Evolutionary conservation across 148 eudicot species (phyloP).

Genomic region (Pharnaceum exiguum): DNA sequence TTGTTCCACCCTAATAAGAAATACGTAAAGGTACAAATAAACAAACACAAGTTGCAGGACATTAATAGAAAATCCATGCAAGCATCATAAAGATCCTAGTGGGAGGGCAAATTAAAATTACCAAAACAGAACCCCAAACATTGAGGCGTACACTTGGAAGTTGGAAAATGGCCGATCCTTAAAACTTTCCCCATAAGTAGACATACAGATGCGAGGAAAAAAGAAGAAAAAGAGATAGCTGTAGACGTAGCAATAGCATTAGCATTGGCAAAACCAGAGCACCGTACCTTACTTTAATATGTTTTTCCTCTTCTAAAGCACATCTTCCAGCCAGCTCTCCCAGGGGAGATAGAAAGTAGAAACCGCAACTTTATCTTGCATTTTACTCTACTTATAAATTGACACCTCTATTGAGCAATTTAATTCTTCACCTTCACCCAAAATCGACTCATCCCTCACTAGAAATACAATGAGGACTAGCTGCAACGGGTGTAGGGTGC

Average conservation of each 20-base stretch:
- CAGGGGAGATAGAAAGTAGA: constrained; percentile 2
- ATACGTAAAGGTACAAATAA: no score
- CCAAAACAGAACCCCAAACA: constrained; percentile 18
- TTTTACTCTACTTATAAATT: not conserved
- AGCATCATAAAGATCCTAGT: no score
- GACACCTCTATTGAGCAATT: no score
- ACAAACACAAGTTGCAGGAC: constrained; percentile 17
- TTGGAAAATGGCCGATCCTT: constrained; percentile 14
- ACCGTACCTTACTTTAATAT: constrained; percentile 7
- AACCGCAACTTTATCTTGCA: not conserved
- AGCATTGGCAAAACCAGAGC: not conserved
- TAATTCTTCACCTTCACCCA: not conserved
- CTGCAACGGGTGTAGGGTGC: constrained; percentile 60
- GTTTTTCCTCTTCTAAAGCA: constrained; percentile 20
- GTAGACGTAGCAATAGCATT: no score
- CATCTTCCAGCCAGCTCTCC: constrained; percentile 17
- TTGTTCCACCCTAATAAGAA: no score
- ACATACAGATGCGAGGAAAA: not conserved
- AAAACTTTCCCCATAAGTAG: constrained; percentile 20
- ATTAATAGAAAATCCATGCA: not conserved
- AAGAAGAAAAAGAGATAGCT: no score
- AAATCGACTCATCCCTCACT: not conserved
- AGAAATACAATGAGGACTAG: constrained; percentile 36
- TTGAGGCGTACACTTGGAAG: constrained; percentile 31
- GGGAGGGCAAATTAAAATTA: no score